Evolutionary conservation across 352 stramenopile genomes (phyloP), one percentile per base, ranked within the genome.

Genomic region (Phytophthora ohioensis): DNA sequence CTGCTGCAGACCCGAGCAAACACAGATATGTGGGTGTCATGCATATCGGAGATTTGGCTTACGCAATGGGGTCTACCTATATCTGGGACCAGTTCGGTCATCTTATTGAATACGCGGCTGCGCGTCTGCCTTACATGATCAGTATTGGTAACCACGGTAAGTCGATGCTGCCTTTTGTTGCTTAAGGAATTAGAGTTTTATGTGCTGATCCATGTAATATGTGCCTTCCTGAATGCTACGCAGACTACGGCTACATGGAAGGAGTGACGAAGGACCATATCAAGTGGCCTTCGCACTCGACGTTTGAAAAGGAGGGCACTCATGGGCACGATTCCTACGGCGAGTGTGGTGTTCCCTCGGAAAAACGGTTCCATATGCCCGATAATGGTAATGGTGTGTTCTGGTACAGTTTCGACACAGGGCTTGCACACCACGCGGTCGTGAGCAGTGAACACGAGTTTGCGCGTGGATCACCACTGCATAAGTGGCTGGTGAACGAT

Each of bases 21-120:
- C 72, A 80, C 55, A 83, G 88, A 46, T 83, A 91, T 36, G 76
- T 79, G 8, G 85, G 64, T 15, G 76, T 96, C 30, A 79, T 97
- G 75, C 90, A 97, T 54, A 75, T 97, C 45, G 91, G 91, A 36
- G 91, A 97, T 64, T 47, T 95, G 17, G 76, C 83, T 30, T 97
- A 97, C 66, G 90, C 90, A 7, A 79, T 72, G 39, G 82, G 83
- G 2, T 54, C 71, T 9, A 93, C 90, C 3, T 91, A 79, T 42
- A 73, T 93, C 51, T 98, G 93, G 93, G 92, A 98, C 38, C 81
- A 94, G 46, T 94, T 92, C 45, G 79, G 90, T 13, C 60, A 88
- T 34, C 79, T 97, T 58, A 95, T 98, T 66, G 64, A 95, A 66
- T 80, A 84, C 4, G 83, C 88, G 52, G 81, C 91, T 7, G 80